phyloP scores from a whole-genome alignment of 441 rosid species.

The Daphne laureola region DNA sequence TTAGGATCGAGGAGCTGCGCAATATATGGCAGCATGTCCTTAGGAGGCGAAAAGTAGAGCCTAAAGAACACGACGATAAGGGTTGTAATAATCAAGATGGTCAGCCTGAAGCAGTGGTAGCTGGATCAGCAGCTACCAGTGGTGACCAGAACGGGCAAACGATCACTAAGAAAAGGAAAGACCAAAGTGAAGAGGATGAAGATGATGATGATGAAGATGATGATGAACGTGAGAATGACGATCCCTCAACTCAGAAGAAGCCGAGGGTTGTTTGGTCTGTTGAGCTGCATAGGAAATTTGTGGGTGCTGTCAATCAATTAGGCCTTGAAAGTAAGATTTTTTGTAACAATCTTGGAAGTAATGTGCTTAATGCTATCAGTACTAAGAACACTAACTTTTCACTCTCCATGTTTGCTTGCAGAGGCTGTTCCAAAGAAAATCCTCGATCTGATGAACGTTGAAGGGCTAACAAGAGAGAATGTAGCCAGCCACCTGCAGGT shows the following conservation, averaged over 20 bases:
- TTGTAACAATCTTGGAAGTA: neutral
- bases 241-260: constrained; percentile 62
- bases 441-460: constrained; percentile 89
- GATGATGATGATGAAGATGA: constrained; percentile 59
- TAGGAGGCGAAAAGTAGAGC: constrained; percentile 47
- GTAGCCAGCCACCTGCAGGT: constrained; percentile 98
- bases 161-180: constrained; percentile 55
- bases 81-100: constrained; percentile 29
- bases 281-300: constrained; percentile 81
- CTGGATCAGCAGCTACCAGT: constrained; percentile 22
- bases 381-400: constrained; percentile 1
- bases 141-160: constrained; percentile 32
- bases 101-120: constrained; percentile 25
- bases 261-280: constrained; percentile 92
- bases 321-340: constrained; percentile 80
- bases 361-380: constrained; percentile 1
- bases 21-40: constrained; percentile 97
- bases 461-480: constrained; percentile 88
- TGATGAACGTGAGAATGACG: constrained; percentile 55
- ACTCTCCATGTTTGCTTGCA: constrained; percentile 20
- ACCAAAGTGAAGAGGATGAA: constrained; percentile 59
- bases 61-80: constrained; percentile 29
- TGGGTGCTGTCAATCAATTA: constrained; percentile 75
- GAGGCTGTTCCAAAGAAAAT: constrained; percentile 97
- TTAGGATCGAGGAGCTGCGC: constrained; percentile 71